Base-by-base conservation (phyloP, 768 basidiomycete species). In the Pleurotus sapidus region DNA sequence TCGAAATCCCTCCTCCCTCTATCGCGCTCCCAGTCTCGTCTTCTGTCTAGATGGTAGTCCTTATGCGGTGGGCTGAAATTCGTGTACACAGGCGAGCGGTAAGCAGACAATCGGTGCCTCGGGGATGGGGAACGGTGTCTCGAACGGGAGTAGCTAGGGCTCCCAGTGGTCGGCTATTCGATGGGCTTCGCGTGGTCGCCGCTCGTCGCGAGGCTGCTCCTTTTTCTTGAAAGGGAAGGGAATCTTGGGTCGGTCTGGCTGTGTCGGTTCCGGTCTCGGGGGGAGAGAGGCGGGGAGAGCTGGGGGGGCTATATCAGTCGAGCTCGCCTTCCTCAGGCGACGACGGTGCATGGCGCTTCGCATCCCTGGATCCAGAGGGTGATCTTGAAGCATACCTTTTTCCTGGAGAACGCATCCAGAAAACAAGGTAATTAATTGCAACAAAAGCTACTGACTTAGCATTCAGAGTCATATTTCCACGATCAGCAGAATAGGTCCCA, bases 321-420 rank as follows among this genome's bases (percentile, higher is more conserved):
- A 93, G 73, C 64, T 93, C 91, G 59, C 91, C 91, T 67, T 93
- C 91, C 70, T 93, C 91, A 49, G 89, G 89, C 1, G 89, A 84
- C 8, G 87, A 87, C 2, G 86, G 79, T 7, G 77, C 75, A 17
- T 67, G 74, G 45, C 87, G 78, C 65, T 91, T 91, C 4, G 69
- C 38, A 8, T 81, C 77, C 50, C 87, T 77, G 39, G 72, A 69
- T 57, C 75, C 71, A 1, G 74, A 72, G 46, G 83, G 77, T 12
- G 85, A 83, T 48, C 71, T 68, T 38, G 84, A 84, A 25, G 85
- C 84, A 54, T 72, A 74, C 58, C 90, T 80, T 73, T 91, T 91
- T 49, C 69, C 62, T 23, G 74, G 51, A 23, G 51, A 54, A 54
- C 39, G 51, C 51, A 54, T 54, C 51, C 51, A 54, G 51, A 42